Base-by-base conservation (phyloP, 768 basidiomycete genomes). In the Hygrophorus russula region DNA sequence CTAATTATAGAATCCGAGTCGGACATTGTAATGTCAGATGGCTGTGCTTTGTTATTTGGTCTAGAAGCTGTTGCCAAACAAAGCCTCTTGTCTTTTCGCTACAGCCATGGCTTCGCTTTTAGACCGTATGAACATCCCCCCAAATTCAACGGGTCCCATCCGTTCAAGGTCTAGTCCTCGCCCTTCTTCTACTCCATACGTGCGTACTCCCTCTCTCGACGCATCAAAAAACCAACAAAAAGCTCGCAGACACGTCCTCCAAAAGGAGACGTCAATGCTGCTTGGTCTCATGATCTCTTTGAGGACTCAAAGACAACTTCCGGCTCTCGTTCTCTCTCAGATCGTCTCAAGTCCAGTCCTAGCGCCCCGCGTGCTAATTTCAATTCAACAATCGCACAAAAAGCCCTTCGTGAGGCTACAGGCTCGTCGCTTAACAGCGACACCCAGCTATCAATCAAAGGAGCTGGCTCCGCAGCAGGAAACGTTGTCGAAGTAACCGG, bases 401-500 rank as follows among this genome's bases (percentile, higher is more conserved):
- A 71, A 52, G 81, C 82, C 12, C 65, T 84, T 14, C 67, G 71
- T 38, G 80, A 82, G n/a, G 80, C 78, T 27, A 71, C 70, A 0
- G 59, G 56, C 9, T 42, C 60, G 7, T 46, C 57, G 27, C 54
- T 60, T 49, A 44, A 51, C 53, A 48, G 53, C 34, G 46, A 56
- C 49, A 45, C 54, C 8, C 62, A 66, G 15, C 56, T 85, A 11
- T 69, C 67, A 10, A 85, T 87, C 62, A 84, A 83, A 58, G 83
- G 83, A 11, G 83, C 83, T 7, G 68, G 76, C 36, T 51, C 64
- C 1, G 51, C 59, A 19, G 61, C 69, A 32, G 77, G 78, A 12
- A 85, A 84, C 51, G 76, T 82, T 29, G 77, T 91, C 0, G 76
- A 87, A 56, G 80, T 91, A 17, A 67, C 75, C 2, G 85, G 83